Evolutionary conservation across 169 alveolate genomes (phyloP).

Genomic region (Plasmodium inui): DNA sequence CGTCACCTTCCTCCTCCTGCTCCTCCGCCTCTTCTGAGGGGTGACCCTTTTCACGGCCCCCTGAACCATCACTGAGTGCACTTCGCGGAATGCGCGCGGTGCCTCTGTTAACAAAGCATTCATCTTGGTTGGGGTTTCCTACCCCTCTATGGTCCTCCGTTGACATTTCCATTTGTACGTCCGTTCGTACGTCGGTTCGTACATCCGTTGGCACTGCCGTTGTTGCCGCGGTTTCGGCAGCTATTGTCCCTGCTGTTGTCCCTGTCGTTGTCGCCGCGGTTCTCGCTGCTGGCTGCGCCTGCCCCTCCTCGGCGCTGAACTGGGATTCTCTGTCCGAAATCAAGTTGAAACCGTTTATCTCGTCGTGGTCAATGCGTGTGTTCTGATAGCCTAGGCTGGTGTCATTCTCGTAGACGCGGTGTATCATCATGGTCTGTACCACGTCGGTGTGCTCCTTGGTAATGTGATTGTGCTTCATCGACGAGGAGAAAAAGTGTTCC

Average conservation of each 20-base stretch:
- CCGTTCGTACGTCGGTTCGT: not conserved
- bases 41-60: not conserved
- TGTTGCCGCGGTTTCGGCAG: not conserved
- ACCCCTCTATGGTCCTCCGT: not conserved
- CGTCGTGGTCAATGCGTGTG: not conserved
- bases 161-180: not conserved
- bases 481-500: not conserved
- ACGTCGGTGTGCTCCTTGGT: not conserved
- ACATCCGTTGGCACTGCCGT: not conserved
- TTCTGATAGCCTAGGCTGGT: not conserved
- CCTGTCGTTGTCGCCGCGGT: not conserved
- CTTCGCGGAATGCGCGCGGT: not conserved
- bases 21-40: not conserved
- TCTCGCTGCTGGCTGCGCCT: not conserved
- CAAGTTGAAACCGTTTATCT: not conserved
- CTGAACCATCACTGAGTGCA: not conserved
- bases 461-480: not conserved
- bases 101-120: not conserved
- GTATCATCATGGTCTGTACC: conserved; percentile 4
- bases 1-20: not conserved
- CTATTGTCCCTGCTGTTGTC: not conserved
- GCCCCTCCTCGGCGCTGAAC: not conserved
- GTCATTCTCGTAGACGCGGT: not conserved
- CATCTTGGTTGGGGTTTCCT: not conserved
- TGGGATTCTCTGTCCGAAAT: not conserved